Conservation (phyloP, 192 early-diverging fungal species). For the Gaertneriomyces sp. region DNA sequence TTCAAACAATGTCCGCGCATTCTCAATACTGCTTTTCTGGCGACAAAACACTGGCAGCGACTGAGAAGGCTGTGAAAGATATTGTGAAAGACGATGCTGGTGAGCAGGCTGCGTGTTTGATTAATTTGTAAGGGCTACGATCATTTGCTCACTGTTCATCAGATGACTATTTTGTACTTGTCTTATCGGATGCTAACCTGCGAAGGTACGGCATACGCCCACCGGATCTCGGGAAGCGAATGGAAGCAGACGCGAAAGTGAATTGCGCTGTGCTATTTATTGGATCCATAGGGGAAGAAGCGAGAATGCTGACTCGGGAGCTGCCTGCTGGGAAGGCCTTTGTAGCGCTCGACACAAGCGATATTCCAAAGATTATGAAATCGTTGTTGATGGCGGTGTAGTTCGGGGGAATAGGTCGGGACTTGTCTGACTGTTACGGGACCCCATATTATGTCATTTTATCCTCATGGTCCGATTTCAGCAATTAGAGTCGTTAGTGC, state of each 20-base stretch:
- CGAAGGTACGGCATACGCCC: slow-evolving; percentile 75
- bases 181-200: slow-evolving; percentile 79
- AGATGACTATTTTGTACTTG: slow-evolving; percentile 76
- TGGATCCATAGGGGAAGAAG: slow-evolving; percentile 73
- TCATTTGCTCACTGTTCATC: background rate
- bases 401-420: no score
- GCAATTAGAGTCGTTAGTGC: no score
- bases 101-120: background rate
- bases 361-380: slow-evolving; percentile 46
- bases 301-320: slow-evolving; percentile 34
- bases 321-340: slow-evolving; percentile 37
- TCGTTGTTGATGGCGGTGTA: slow-evolving; percentile 27
- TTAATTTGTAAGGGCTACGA: background rate
- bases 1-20: slow-evolving; percentile 71
- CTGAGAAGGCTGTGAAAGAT: slow-evolving; percentile 61
- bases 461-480: no score
- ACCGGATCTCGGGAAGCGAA: slow-evolving; percentile 56
- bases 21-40: slow-evolving; percentile 78
- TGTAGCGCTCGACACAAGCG: slow-evolving; percentile 34
- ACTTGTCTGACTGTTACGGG: no score
- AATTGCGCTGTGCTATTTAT: slow-evolving; percentile 77
- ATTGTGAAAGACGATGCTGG: slow-evolving; percentile 63
- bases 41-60: slow-evolving; percentile 72
- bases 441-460: no score
- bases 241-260: slow-evolving; percentile 69